Conservation (phyloP, 441 rosid genomes). For the Codiaeum variegatum region DNA sequence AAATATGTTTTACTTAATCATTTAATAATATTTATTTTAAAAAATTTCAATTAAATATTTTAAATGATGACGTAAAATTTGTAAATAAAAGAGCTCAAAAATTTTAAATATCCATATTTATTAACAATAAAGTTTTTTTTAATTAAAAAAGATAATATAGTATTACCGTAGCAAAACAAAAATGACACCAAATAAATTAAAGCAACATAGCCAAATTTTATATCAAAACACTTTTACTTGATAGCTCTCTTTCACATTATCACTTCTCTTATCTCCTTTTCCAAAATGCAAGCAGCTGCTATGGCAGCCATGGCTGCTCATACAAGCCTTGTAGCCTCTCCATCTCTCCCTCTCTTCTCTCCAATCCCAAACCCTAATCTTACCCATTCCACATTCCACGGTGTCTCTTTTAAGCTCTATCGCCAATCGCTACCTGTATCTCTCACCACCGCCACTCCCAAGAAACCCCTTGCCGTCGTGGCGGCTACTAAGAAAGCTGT, state of each 20-base stretch:
- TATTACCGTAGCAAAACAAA: no score
- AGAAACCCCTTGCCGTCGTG: constrained; percentile 39
- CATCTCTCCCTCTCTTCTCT: constrained; percentile 26
- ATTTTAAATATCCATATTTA: no score
- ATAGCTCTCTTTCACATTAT: constrained; percentile 12
- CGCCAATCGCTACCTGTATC: constrained; percentile 38
- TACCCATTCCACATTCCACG: constrained; percentile 43
- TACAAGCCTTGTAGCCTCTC: constrained; percentile 39
- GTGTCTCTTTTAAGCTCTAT: constrained; percentile 41
- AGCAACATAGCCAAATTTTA: no score
- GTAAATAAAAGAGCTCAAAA: no score
- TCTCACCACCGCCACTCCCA: constrained; percentile 27
- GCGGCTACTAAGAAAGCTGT: constrained; percentile 80
- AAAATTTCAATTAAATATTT: no score
- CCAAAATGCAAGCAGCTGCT: constrained; percentile 34
- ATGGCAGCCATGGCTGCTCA: constrained; percentile 60
- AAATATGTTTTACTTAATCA: no score
- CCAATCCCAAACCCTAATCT: constrained; percentile 21
- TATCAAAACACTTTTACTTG: no score
- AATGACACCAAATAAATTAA: no score
- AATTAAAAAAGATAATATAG: no score
- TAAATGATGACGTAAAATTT: no score
- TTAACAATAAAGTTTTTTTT: no score
- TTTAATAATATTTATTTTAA: no score
- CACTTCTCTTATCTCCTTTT: constrained; percentile 4